phyloP scores from a whole-genome alignment of 495 filamentous ascomycete species.

The Daldinia bambusicola region DNA sequence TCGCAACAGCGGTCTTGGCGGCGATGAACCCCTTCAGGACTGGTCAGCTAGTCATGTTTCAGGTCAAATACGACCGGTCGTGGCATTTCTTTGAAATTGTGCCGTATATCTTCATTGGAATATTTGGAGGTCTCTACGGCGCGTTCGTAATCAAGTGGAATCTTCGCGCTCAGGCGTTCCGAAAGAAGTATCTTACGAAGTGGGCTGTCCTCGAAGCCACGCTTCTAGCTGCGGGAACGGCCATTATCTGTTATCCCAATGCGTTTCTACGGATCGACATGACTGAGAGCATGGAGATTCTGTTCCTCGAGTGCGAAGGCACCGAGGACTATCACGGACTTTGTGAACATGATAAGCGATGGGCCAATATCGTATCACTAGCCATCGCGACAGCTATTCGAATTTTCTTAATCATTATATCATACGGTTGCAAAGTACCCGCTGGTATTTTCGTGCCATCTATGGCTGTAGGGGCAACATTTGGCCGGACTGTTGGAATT shows the following conservation, averaged over 20 bases:
- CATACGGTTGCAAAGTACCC: slow-evolving; percentile 97
- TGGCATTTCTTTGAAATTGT: slow-evolving; percentile 98
- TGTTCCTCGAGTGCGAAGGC: slow-evolving; percentile 95
- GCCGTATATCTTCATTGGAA: slow-evolving; percentile 90
- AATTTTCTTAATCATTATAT: slow-evolving; percentile 89
- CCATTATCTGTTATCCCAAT: slow-evolving; percentile 94
- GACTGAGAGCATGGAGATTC: slow-evolving; percentile 98
- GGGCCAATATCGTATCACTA: slow-evolving; percentile 83
- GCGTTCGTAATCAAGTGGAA: slow-evolving; percentile 99
- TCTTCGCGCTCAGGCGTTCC: slow-evolving; percentile 86
- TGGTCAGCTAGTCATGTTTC: slow-evolving; percentile 99
- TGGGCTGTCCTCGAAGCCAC: slow-evolving; percentile 92
- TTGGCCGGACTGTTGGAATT: slow-evolving; percentile 93
- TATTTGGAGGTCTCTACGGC: slow-evolving; percentile 95
- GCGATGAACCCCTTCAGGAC: slow-evolving; percentile 98
- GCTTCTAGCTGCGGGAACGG: slow-evolving; percentile 82
- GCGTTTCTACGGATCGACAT: slow-evolving; percentile 97
- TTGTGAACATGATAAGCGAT: slow-evolving; percentile 82
- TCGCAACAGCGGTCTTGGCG: slow-evolving; percentile 92
- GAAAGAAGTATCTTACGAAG: slow-evolving; percentile 89
- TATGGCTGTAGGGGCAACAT: slow-evolving; percentile 96
- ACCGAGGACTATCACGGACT: slow-evolving; percentile 90
- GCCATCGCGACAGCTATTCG: slow-evolving; percentile 82
- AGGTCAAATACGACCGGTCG: slow-evolving; percentile 91
- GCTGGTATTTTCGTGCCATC: slow-evolving; percentile 98